phyloP scores from a whole-genome alignment of 2,329 filamentous ascomycete genomes.

The Colletotrichum gloeosporioides region DNA sequence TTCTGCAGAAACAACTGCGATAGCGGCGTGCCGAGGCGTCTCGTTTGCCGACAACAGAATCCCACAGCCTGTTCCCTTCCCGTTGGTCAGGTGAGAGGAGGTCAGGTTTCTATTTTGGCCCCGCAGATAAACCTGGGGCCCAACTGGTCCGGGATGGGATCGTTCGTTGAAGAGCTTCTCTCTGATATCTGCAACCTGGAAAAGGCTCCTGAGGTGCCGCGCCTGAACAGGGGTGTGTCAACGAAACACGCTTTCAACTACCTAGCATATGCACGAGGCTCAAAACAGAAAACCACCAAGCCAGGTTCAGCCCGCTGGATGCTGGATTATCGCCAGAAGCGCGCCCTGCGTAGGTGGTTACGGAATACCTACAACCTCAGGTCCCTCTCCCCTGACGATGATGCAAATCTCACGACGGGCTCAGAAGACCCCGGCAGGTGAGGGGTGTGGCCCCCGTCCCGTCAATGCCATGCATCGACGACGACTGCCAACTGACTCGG shows the following conservation, averaged over 20 bases:
- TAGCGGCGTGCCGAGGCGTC: background rate
- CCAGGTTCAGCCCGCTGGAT: background rate
- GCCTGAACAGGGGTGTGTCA: background rate
- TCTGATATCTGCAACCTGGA: background rate
- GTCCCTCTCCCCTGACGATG: background rate
- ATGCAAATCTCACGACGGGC: background rate
- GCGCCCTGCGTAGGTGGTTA: background rate
- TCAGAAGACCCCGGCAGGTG: background rate
- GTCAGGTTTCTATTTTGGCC: background rate
- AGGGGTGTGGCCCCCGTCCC: background rate
- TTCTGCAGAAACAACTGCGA: background rate
- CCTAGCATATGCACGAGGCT: slow-evolving; percentile 13
- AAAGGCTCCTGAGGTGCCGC: background rate
- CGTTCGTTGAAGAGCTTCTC: background rate
- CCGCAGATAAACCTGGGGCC: background rate
- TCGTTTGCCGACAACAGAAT: background rate
- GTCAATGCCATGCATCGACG: background rate
- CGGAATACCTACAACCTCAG: background rate
- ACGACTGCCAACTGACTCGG: background rate
- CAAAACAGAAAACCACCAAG: slow-evolving; percentile 4
- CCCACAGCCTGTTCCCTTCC: background rate
- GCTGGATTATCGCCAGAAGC: slow-evolving; percentile 1
- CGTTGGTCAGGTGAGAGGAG: background rate
- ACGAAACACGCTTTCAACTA: slow-evolving; percentile 1
- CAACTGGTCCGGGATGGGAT: background rate